These are phyloP conservation scores for Schizophyllum amplum DNA, from an alignment of 1,284 basidiomycete species.

Conservation along the genomic window DNA sequence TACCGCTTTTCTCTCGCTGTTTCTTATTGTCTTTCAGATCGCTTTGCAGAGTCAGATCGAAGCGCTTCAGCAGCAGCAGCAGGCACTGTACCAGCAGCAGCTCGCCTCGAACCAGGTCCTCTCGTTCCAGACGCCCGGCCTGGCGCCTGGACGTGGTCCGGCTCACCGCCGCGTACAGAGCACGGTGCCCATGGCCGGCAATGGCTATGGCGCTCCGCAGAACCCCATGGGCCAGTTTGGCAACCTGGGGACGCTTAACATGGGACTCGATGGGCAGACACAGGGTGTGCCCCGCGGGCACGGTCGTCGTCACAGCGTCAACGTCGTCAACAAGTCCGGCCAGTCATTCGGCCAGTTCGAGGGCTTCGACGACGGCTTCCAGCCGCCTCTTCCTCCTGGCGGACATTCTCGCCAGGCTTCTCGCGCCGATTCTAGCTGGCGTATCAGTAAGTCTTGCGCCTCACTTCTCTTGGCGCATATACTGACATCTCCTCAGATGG, in stretches of 20 bases:
- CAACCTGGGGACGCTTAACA: conserved; percentile 43
- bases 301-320: conserved; percentile 89
- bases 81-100: conserved; percentile 82
- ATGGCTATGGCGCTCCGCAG: conserved; percentile 38
- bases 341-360: conserved; percentile 54
- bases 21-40: conserved; percentile 42
- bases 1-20: background rate
- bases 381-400: conserved; percentile 42
- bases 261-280: conserved; percentile 59
- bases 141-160: conserved; percentile 52
- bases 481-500: conserved; percentile 40
- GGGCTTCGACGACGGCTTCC: conserved; percentile 71
- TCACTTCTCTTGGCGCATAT: conserved; percentile 10
- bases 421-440: conserved; percentile 79
- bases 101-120: conserved; percentile 70
- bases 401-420: conserved; percentile 75
- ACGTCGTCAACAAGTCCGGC: conserved; percentile 73
- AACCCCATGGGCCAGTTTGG: conserved; percentile 65
- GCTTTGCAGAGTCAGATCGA: conserved; percentile 88
- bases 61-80: conserved; percentile 83
- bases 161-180: conserved; percentile 92
- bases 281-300: conserved; percentile 74
- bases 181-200: conserved; percentile 58
- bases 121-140: conserved; percentile 61
- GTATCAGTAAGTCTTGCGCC: conserved; percentile 58